Conservation (phyloP, 2,329 filamentous ascomycete genomes). For the Aspergillus carbonarius region DNA sequence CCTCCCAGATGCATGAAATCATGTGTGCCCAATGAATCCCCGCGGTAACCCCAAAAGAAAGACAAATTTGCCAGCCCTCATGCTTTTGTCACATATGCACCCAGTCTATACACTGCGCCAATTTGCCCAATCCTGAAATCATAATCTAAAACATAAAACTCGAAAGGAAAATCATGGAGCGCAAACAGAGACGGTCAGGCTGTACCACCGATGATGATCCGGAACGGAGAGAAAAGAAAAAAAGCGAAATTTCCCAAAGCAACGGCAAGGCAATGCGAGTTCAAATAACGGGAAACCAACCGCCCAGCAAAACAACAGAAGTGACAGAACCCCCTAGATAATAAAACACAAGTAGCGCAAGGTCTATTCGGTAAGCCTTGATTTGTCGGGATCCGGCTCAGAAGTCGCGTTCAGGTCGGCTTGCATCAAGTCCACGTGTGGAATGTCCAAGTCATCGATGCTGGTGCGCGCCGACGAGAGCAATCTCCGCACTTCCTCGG, state of each 20-base stretch:
- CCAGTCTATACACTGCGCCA: slow-evolving; percentile 39
- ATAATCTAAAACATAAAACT: slow-evolving; percentile 22
- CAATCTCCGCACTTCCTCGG: slow-evolving; percentile 37
- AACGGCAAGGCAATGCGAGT: background rate
- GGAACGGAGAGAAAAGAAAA: background rate
- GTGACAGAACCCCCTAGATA: background rate
- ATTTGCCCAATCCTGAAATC: slow-evolving; percentile 25
- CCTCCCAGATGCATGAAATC: slow-evolving; percentile 40
- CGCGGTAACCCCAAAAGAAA: slow-evolving; percentile 20
- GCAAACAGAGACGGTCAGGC: slow-evolving; percentile 1
- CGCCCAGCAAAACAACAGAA: slow-evolving; percentile 8
- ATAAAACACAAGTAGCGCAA: background rate
- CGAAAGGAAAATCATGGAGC: slow-evolving; percentile 9
- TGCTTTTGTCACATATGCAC: slow-evolving; percentile 36
- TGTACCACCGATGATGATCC: slow-evolving; percentile 1
- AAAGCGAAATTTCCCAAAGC: background rate
- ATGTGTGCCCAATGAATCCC: slow-evolving; percentile 30
- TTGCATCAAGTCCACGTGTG: slow-evolving; percentile 25
- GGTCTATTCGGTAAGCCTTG: slow-evolving; percentile 10
- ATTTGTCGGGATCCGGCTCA: slow-evolving; percentile 9
- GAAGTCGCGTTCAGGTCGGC: slow-evolving; percentile 11
- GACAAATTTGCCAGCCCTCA: slow-evolving; percentile 23
- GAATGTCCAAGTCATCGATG: slow-evolving; percentile 34
- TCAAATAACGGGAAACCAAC: background rate
- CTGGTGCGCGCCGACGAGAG: slow-evolving; percentile 38